Evolutionary conservation across 2,329 filamentous ascomycete genomes (phyloP), one percentile per base, ranked within the genome.

Genomic region (Fusarium nisikadoi): DNA sequence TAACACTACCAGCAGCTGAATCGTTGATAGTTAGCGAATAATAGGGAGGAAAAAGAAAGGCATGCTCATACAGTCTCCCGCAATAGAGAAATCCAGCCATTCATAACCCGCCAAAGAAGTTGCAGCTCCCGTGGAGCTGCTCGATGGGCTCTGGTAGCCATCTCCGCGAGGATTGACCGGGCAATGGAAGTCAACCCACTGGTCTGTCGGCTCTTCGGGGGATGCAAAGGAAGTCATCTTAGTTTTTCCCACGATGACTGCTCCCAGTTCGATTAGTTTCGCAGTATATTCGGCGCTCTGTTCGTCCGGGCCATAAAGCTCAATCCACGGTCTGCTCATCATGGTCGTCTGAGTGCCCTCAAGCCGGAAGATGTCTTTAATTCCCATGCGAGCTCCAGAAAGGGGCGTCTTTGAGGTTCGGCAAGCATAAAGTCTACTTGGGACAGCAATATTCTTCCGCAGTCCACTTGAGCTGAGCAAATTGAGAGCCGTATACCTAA

Each of bases 321-420:
- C 49, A 5, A 52, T 12, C 49, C 49, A 52, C 13, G 33, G 23
- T 2, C 49, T 3, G 0, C 49, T 52, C 49, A 38, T 52, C 49
- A 52, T 27, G 0, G 49, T 52, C 0, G 33, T 52, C 13, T 38
- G 33, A 9, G 23, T 52, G 3, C 49, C 49, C 0, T 52, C 0
- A 1, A 52, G 49, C 0, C 49, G 23, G 5, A 38, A 52, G 6
- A 52, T 52, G 1, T 52, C 49, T 9, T 52, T 38, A 3, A 38
- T 52, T 0, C 33, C 49, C 33, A 52, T 52, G 0, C 23, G 49
- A 2, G 49, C 49, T 2, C 49, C 23, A 3, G 33, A 23, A 17
- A 52, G 23, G 1, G 49, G 49, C 0, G 19, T 5, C 1, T 5
- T 1, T 0, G 17, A 3, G 33, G 23, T 27, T 20, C 3, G 23